Conservation (phyloP, 495 filamentous ascomycete genomes). For the Massariosphaeria phaeospora region DNA sequence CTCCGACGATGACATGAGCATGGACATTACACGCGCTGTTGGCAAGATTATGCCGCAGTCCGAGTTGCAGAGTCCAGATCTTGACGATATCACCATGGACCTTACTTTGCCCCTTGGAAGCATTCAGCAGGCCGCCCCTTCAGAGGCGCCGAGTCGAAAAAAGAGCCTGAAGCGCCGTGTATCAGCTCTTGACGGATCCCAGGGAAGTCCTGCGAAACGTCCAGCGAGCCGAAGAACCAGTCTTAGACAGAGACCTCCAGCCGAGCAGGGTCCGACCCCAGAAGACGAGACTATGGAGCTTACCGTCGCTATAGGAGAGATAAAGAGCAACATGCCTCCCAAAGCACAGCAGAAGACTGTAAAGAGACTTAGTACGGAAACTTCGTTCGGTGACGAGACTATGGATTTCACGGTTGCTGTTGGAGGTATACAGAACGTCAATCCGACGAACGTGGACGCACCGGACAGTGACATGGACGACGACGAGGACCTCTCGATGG, state of each 20-base stretch:
- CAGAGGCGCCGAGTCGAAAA: constrained; percentile 9
- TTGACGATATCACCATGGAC: constrained; percentile 44
- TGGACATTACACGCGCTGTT: constrained; percentile 49
- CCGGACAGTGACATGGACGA: constrained; percentile 25
- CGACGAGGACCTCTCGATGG: constrained; percentile 71
- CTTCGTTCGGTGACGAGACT: constrained; percentile 54
- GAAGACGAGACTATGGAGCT: constrained; percentile 56
- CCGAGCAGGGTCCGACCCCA: constrained; percentile 9
- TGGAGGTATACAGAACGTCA: constrained; percentile 51
- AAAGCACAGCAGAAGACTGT: constrained; percentile 15
- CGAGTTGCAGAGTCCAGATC: constrained; percentile 30
- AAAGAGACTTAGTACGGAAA: constrained; percentile 29
- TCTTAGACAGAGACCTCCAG: constrained; percentile 2
- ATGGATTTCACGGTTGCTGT: constrained; percentile 76
- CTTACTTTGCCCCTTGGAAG: constrained; percentile 39
- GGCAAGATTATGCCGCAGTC: constrained; percentile 41
- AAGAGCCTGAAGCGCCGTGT: constrained; percentile 33
- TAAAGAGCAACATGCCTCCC: constrained; percentile 40
- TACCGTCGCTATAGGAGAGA: constrained; percentile 75
- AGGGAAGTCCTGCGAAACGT: constrained; percentile 32
- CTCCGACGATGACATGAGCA: constrained; percentile 45
- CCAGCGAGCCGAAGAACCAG: constrained; percentile 23
- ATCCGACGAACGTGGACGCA: not conserved
- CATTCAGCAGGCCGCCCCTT: constrained; percentile 28
- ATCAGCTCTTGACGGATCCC: constrained; percentile 16